These are phyloP conservation scores for Solanum dulcamara DNA, from an alignment of 257 asterid species.

Conservation along the genomic window DNA sequence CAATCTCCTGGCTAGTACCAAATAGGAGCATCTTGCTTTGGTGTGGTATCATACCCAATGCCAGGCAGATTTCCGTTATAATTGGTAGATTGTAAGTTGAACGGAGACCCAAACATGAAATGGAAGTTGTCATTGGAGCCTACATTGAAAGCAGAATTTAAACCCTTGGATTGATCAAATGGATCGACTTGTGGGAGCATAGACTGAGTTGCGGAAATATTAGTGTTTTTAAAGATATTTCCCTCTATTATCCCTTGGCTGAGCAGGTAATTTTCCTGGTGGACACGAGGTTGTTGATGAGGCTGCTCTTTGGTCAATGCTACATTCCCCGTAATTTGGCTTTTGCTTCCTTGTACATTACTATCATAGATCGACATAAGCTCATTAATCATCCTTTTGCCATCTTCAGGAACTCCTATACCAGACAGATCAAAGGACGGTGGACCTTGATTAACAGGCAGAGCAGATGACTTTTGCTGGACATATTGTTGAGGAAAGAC, in stretches of 20 bases:
- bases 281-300: conserved; percentile 19
- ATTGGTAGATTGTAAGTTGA: conserved; percentile 25
- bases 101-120: conserved; percentile 47
- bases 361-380: conserved; percentile 59
- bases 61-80: conserved; percentile 28
- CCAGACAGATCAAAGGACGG: conserved; percentile 46
- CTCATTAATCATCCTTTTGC: conserved; percentile 52
- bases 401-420: conserved; percentile 71
- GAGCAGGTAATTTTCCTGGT: conserved; percentile 26
- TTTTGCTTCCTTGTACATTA: conserved; percentile 34
- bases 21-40: conserved; percentile 34
- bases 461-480: conserved; percentile 20
- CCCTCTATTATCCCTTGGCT: conserved; percentile 31
- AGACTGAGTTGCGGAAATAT: conserved; percentile 13
- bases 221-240: conserved; percentile 26
- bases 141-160: conserved; percentile 27
- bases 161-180: conserved; percentile 31
- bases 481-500: conserved; percentile 34
- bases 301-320: conserved; percentile 21
- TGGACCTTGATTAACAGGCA: conserved; percentile 10
- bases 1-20: conserved; percentile 42
- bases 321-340: conserved; percentile 7
- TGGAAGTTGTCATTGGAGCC: conserved; percentile 31
- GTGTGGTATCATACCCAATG: conserved; percentile 20
- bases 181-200: conserved; percentile 15